Evolutionary conservation across 2,329 filamentous ascomycete species (phyloP).

Genomic region (Pseudogymnoascus sp.): DNA sequence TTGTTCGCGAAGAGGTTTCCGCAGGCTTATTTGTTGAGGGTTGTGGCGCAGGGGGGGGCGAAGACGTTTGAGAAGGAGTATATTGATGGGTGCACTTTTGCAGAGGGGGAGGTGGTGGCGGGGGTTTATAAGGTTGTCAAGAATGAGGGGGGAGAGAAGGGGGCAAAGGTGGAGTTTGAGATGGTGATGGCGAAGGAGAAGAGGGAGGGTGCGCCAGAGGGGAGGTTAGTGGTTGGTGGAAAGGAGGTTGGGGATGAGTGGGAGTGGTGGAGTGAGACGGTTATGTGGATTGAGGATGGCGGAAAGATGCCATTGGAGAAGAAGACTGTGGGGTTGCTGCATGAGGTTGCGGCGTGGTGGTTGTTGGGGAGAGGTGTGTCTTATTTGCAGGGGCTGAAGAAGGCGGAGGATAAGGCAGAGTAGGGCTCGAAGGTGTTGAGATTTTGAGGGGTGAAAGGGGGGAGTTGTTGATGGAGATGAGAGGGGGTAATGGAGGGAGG

Average conservation of each 20-base stretch:
- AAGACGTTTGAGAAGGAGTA: neutral
- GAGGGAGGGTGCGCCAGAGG: neutral
- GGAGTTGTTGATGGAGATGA: neutral
- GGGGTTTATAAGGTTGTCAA: neutral
- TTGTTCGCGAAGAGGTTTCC: slow-evolving; percentile 1
- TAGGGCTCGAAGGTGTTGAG: neutral
- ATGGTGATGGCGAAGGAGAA: neutral
- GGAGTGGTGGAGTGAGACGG: slow-evolving; percentile 9
- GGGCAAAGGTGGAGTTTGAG: slow-evolving; percentile 10
- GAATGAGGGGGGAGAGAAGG: neutral
- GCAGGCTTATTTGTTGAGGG: slow-evolving; percentile 7
- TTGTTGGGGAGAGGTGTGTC: slow-evolving; percentile 6
- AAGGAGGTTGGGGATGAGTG: neutral
- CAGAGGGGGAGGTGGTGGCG: too few relatives aligned
- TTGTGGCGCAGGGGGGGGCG: neutral
- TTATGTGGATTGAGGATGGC: slow-evolving; percentile 11
- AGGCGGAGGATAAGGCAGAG: neutral
- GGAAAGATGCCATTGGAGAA: slow-evolving; percentile 11
- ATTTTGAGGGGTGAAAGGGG: neutral
- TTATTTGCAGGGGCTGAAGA: slow-evolving; percentile 7
- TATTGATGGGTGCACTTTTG: neutral
- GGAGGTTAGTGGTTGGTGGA: neutral
- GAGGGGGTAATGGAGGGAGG: neutral
- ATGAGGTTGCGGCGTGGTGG: slow-evolving; percentile 12
- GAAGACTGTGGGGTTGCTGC: neutral